Percentiles rank a stretch among this genome's conserved stretches.
Conservation (phyloP, 2,329 filamentous ascomycete genomes). For the Microdochium nivale region DNA sequence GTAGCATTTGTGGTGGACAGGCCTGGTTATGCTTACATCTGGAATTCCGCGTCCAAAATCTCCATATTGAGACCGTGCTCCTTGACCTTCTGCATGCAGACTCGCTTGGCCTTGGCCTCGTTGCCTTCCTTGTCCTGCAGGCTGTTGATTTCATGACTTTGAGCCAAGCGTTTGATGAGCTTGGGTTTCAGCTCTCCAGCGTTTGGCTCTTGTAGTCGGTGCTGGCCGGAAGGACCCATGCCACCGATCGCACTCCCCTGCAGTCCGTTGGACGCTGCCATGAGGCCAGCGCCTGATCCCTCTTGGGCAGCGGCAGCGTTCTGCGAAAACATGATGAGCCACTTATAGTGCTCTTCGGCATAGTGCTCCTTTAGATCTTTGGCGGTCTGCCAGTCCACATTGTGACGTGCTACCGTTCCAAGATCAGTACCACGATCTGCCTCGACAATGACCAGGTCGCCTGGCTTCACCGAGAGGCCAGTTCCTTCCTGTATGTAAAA, state of each 20-base stretch:
- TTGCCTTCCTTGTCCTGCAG: conserved; percentile 94
- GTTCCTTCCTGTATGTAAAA: conserved; percentile 97
- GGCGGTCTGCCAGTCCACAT: conserved; percentile 79
- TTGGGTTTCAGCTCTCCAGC: conserved; percentile 82
- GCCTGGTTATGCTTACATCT: conserved; percentile 70
- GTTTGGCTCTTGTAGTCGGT: conserved; percentile 63
- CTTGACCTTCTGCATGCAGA: conserved; percentile 93
- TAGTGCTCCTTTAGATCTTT: conserved; percentile 87
- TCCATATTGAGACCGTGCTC: conserved; percentile 97
- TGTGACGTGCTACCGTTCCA: conserved; percentile 82
- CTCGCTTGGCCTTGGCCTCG: conserved; percentile 92
- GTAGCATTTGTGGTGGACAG: not conserved
- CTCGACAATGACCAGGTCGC: conserved; percentile 94
- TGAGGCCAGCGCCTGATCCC: conserved; percentile 50
- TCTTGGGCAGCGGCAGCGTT: conserved; percentile 58
- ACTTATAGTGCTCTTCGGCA: conserved; percentile 92
- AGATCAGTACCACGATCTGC: conserved; percentile 94
- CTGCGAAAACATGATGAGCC: conserved; percentile 97
- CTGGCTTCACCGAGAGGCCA: conserved; percentile 79
- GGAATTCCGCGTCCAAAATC: conserved; percentile 95
- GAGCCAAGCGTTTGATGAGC: conserved; percentile 90
- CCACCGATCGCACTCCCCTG: conserved; percentile 66
- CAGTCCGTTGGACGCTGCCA: conserved; percentile 54
- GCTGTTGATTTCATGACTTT: conserved; percentile 80
- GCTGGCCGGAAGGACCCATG: conserved; percentile 67